Evolutionary conservation across 2,329 filamentous ascomycete species (phyloP).

Genomic region (Alternaria postmessia): DNA sequence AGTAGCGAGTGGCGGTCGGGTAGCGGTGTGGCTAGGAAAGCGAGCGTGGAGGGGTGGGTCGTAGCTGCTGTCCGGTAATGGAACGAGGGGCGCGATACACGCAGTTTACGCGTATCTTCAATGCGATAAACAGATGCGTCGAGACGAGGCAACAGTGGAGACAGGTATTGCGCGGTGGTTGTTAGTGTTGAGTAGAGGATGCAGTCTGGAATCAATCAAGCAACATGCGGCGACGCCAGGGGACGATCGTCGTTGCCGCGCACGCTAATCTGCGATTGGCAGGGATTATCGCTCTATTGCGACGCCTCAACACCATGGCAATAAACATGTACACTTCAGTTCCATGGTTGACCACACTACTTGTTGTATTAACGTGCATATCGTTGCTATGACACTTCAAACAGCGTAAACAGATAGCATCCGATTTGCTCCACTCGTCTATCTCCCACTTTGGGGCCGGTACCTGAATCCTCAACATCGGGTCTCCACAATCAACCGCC

Average conservation of each 20-base stretch:
- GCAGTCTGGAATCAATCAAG: slow-evolving; percentile 20
- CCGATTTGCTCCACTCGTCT: background rate
- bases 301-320: slow-evolving; percentile 14
- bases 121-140: slow-evolving; percentile 1
- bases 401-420: background rate
- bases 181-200: slow-evolving; percentile 14
- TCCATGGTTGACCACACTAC: background rate
- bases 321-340: background rate
- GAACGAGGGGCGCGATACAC: slow-evolving; percentile 2
- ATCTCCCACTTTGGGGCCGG: slow-evolving; percentile 5
- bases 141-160: slow-evolving; percentile 4
- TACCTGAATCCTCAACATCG: slow-evolving; percentile 14
- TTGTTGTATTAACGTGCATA: background rate
- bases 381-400: background rate
- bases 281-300: slow-evolving; percentile 25
- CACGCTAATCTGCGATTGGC: slow-evolving; percentile 28
- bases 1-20: slow-evolving; percentile 28
- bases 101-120: background rate
- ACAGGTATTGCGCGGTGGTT: slow-evolving; percentile 8
- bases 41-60: background rate
- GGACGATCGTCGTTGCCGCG: slow-evolving; percentile 35
- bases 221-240: slow-evolving; percentile 37
- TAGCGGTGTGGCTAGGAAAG: slow-evolving; percentile 1
- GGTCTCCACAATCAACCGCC: slow-evolving; percentile 18
- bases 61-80: background rate